These are phyloP conservation scores for Ceratocystis albifundus DNA, from an alignment of 2,329 filamentous ascomycete genomes.

Conservation along the genomic window DNA sequence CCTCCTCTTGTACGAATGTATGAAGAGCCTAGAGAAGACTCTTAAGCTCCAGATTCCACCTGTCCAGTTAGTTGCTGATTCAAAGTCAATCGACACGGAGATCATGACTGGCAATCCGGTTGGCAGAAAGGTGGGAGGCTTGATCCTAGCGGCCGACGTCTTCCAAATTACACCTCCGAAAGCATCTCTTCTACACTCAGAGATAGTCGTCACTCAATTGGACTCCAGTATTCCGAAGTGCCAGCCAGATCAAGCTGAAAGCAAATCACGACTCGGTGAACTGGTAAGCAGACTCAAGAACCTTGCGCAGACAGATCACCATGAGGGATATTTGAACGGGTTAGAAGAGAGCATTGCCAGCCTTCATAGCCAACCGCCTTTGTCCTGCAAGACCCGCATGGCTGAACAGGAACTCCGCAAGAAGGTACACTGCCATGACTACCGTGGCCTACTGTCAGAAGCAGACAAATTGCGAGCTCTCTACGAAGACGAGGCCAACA, in stretches of 20 bases:
- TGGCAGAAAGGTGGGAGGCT: not conserved
- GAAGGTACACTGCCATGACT: not conserved
- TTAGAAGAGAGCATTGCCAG: not conserved
- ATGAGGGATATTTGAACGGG: constrained; percentile 10
- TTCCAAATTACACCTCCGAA: not conserved
- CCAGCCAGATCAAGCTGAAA: not conserved
- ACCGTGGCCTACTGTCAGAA: not conserved
- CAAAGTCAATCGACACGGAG: not conserved
- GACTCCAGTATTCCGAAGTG: not conserved
- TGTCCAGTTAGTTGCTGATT: not conserved
- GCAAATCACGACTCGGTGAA: not conserved
- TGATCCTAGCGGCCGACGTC: not conserved
- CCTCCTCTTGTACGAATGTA: not conserved
- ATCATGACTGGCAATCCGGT: not conserved
- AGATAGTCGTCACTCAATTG: not conserved
- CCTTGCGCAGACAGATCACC: not conserved
- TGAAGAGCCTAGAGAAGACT: not conserved
- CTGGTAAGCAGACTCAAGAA: not conserved
- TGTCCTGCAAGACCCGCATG: not conserved
- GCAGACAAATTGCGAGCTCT: not conserved
- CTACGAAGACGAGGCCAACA: not conserved
- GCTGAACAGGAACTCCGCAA: not conserved
- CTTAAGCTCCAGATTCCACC: not conserved
- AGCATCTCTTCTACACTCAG: not conserved
- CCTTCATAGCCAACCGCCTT: not conserved